Conservation (phyloP, 768 basidiomycete genomes). For the Psilocybe tampanensis region DNA sequence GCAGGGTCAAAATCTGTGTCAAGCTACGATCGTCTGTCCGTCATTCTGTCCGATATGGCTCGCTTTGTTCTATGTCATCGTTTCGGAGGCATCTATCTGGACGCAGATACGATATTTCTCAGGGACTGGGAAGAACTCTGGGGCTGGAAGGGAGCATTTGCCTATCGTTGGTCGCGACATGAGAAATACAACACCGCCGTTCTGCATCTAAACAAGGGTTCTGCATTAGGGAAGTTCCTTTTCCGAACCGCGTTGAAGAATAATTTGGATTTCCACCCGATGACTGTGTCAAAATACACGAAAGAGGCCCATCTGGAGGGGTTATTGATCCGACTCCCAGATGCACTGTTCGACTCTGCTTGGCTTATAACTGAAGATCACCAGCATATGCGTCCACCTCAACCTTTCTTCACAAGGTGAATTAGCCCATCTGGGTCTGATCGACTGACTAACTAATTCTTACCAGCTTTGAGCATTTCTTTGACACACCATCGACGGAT, state of each 20-base stretch:
- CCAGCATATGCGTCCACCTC: conserved; percentile 90
- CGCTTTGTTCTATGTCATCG: conserved; percentile 97
- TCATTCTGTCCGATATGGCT: conserved; percentile 96
- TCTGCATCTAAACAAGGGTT: conserved; percentile 89
- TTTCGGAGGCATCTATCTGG: conserved; percentile 95
- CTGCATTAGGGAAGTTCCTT: conserved; percentile 89
- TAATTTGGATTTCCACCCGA: conserved; percentile 94
- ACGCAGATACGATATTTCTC: conserved; percentile 93
- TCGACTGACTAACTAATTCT: conserved; percentile 5
- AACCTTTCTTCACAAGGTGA: conserved; percentile 90
- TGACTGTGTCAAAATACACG: conserved; percentile 89
- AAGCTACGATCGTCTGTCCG: conserved; percentile 88
- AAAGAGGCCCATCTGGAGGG: conserved; percentile 87
- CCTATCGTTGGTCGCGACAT: conserved; percentile 93
- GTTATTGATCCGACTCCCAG: conserved; percentile 85
- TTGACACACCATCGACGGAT: conserved; percentile 72
- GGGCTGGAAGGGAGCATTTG: conserved; percentile 96
- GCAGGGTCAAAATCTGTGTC: conserved; percentile 85
- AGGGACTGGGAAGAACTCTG: conserved; percentile 99
- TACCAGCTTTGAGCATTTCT: conserved; percentile 83
- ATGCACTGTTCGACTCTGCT: conserved; percentile 95
- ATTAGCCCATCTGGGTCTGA: no score
- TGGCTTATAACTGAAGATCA: conserved; percentile 95
- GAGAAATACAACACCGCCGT: conserved; percentile 97
- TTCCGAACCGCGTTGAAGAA: conserved; percentile 96